Percentiles rank a stretch among this genome's conserved stretches.
Evolutionary conservation across 1,284 basidiomycete species (phyloP).

Genomic region (Tilletia indica): DNA sequence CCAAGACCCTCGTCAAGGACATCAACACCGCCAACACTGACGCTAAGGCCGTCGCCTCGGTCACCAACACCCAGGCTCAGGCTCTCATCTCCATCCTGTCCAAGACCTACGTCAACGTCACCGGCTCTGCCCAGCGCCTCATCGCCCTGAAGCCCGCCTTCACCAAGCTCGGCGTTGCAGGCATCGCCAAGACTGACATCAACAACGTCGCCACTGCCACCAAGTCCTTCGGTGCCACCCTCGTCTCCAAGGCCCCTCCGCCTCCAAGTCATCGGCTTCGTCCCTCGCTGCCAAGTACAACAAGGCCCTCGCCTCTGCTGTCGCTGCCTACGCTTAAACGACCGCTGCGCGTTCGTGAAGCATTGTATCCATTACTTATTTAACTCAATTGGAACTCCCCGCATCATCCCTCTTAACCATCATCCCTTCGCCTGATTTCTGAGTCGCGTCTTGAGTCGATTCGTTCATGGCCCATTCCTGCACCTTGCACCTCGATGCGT

Average conservation of each 20-base stretch:
- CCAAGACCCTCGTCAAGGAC: slow-evolving; percentile 19
- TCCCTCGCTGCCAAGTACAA: slow-evolving; percentile 23
- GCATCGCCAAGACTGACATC: slow-evolving; percentile 22
- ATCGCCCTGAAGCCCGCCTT: slow-evolving; percentile 22
- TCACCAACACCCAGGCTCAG: slow-evolving; percentile 22
- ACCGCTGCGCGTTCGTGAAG: not conserved
- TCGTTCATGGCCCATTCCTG: too few species aligned
- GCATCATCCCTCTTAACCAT: not conserved
- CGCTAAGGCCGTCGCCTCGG: slow-evolving; percentile 19
- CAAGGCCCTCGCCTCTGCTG: slow-evolving; percentile 19
- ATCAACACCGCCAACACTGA: slow-evolving; percentile 22
- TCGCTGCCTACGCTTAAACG: slow-evolving; percentile 20
- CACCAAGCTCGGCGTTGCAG: slow-evolving; percentile 21
- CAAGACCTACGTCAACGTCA: slow-evolving; percentile 18
- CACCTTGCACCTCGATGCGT: too few species aligned
- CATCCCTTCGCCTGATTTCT: too few species aligned
- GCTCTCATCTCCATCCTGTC: slow-evolving; percentile 21
- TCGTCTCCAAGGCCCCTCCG: slow-evolving; percentile 22
- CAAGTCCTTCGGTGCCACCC: slow-evolving; percentile 22
- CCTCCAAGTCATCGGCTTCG: slow-evolving; percentile 9
- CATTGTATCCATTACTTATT: too few species aligned
- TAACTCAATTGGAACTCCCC: too few species aligned
- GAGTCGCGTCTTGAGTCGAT: too few species aligned
- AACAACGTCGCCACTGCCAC: slow-evolving; percentile 20
- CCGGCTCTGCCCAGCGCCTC: slow-evolving; percentile 20